phyloP scores from a whole-genome alignment of 192 early-diverging fungal genomes.

The Coemansia sp. region DNA sequence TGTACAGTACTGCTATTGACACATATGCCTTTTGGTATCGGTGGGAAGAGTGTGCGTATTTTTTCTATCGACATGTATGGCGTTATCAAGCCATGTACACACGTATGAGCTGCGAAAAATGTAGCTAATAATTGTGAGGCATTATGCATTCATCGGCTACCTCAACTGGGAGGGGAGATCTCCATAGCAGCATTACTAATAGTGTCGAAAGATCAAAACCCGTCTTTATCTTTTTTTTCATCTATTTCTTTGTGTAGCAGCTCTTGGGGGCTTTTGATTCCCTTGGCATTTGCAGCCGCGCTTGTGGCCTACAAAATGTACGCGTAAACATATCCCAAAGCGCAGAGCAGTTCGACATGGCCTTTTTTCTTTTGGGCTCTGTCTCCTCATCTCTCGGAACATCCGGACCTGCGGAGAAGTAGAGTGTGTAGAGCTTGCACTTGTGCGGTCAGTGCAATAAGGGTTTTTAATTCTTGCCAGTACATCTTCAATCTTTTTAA shows the following conservation, averaged over 20 bases:
- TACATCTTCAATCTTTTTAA: too few species aligned
- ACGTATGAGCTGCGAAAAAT: not conserved
- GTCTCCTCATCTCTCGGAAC: not conserved
- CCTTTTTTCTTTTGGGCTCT: too few species aligned
- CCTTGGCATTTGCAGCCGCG: constrained; percentile 55
- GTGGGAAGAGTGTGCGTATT: not conserved
- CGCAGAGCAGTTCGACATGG: not conserved
- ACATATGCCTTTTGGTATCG: not conserved
- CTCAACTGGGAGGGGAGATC: too few species aligned
- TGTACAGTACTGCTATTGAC: not conserved
- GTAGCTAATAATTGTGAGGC: not conserved
- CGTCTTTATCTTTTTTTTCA: not conserved
- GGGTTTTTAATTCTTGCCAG: too few species aligned
- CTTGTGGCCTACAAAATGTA: constrained; percentile 60
- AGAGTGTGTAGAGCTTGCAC: too few species aligned
- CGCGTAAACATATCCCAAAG: constrained; percentile 12
- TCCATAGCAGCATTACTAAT: too few species aligned
- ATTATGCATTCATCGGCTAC: too few species aligned
- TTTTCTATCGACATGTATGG: not conserved
- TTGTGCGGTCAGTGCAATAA: too few species aligned
- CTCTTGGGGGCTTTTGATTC: constrained; percentile 56
- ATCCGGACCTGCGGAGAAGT: not conserved
- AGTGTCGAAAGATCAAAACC: too few species aligned
- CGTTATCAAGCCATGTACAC: not conserved
- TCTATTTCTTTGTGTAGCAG: constrained; percentile 33